Evolutionary conservation across 208 protist genomes (phyloP), one percentile per base, ranked within the genome.

Genomic region (Crithidia bombi): DNA sequence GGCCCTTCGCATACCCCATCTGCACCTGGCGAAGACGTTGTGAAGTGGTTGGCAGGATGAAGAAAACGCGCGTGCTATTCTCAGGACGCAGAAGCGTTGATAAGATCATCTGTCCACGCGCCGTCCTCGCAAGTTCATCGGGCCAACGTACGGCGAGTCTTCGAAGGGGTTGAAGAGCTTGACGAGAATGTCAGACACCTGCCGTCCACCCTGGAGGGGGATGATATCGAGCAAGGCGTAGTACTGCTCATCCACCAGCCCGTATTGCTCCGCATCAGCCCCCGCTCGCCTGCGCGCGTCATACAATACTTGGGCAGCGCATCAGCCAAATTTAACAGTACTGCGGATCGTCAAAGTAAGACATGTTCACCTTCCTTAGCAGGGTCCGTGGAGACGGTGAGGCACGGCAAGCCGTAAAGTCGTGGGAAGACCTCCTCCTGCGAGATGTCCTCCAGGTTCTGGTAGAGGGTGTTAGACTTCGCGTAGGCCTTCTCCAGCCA

Each of bases 401-500:
- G 41, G n/a, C 85, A 73, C 15, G 87, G 82, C 14, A 59, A 75
- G 17, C 86, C 32, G 83, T 87, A 51, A 85, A 79, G 75, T 94
- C 86, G 63, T 90, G 75, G 30, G 35, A 87, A 85, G 21, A 80
- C 57, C 66, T 94, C 89, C 33, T 77, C 73, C 57, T 87, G 75
- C 25, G 79, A 74, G 44, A 82, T 73, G 21, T 76, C 70, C 35
- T 86, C 82, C 33, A 94, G 30, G 59, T 86, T 87, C 4, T 84
- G 33, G 54, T 89, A 94, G n/a, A 77, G 62, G 23, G 79, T 89
- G 84, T 94, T 92, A 69, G 92, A 89, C 78, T 94, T 94, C 36
- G 89, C 89, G 73, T 94, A 90, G 35, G 89, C 80, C 80, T 85
- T 85, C 71, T 85, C 80, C 70, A 85, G 80, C 75, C 81, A 68